A percentile compares a stretch with the other conserved stretches of the same genome.
phyloP scores from a whole-genome alignment of 2,329 filamentous ascomycete species.

The Talaromyces albobiverticillius region DNA sequence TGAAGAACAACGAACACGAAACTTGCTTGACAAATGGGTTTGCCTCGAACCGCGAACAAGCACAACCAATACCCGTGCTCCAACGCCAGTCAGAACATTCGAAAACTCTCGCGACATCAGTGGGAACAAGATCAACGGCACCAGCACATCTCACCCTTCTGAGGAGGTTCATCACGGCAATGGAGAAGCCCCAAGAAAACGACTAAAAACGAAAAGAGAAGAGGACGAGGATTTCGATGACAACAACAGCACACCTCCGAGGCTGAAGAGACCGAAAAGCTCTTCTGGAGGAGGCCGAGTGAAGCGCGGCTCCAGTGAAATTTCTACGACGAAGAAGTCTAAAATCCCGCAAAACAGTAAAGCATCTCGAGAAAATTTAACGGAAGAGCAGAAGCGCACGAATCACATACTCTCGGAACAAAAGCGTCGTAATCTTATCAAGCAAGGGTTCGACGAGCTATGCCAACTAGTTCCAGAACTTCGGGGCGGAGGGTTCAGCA shows the following conservation, averaged over 20 bases:
- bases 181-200: conserved; percentile 29
- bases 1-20: conserved; percentile 55
- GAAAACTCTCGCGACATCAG: conserved; percentile 14
- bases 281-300: conserved; percentile 34
- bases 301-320: conserved; percentile 33
- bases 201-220: conserved; percentile 30
- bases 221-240: conserved; percentile 42
- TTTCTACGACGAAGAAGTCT: conserved; percentile 35
- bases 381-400: conserved; percentile 75
- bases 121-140: conserved; percentile 18
- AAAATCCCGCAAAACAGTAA: conserved; percentile 29
- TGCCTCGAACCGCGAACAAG: conserved; percentile 59
- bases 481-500: conserved; percentile 72
- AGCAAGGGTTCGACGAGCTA: conserved; percentile 79
- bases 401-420: conserved; percentile 89
- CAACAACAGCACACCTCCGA: conserved; percentile 31
- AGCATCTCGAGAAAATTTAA: conserved; percentile 58
- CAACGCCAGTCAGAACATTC: conserved; percentile 48
- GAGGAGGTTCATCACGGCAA: conserved; percentile 17
- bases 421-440: conserved; percentile 77
- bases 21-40: conserved; percentile 55
- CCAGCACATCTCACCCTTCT: conserved; percentile 13
- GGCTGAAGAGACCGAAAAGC: conserved; percentile 50
- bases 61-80: conserved; percentile 57
- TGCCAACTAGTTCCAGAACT: conserved; percentile 72